Evolutionary conservation across 2,329 filamentous ascomycete genomes (phyloP), one percentile per base, ranked within the genome.

Genomic region (Aspergillus floridensis): DNA sequence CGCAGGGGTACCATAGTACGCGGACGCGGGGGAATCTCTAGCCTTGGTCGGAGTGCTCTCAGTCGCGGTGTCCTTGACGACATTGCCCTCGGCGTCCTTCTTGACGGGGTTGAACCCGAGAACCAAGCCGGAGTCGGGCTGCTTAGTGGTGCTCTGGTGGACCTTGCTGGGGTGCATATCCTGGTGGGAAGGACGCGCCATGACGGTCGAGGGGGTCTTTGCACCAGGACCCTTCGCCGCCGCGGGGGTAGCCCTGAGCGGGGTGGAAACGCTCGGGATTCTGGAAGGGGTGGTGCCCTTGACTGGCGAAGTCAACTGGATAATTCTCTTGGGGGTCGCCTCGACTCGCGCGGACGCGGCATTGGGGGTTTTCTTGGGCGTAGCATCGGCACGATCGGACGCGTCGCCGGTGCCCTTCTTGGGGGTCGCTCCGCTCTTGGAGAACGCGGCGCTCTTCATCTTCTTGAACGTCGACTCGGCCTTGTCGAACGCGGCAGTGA

Each of bases 91-190:
- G 24, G 73, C 67, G 56, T 77, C 75, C 59, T 70, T 75, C 62
- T 84, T 86, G 73, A 95, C 87, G 65, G 91, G 89, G 60, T 86
- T 85, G 75, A 97, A 96, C 16, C 93, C 93, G 22, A 96, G 82
- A 69, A 89, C 86, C 48, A 95, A 81, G 5, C 89, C 92, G 11
- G 92, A 92, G 26, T 95, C 92, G 2, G 89, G 85, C 49, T 90
- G 81, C 56, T 89, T 90, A 62, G 87, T 89, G 22, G 90, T 93
- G 64, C 82, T 88, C 56, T 85, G 83, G 59, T 95, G 91, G 58
- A 86, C 85, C 72, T 90, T 90, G 79, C 90, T 90, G 8, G 93
- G 93, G 72, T 97, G 93, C 93, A 97, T 97, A 74, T 96, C 92
- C 60, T 88, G 86, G 64, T 83, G 83, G 51, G 88, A 80, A 24